Percentiles rank a stretch among this genome's conserved stretches.
Conservation (phyloP, 805 yeast species). For the Candida oleophila region DNA sequence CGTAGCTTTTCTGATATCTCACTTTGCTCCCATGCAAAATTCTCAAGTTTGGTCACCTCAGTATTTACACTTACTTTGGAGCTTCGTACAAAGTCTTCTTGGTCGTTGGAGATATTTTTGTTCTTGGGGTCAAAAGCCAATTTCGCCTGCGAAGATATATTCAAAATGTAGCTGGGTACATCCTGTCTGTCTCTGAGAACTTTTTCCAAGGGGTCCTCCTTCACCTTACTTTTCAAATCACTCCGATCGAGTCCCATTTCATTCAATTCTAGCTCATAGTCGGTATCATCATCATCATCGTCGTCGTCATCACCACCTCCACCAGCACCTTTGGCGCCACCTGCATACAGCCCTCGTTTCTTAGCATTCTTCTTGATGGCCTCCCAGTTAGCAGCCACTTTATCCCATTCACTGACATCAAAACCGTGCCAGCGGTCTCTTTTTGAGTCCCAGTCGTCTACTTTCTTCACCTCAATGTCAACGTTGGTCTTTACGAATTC, state of each 20-base stretch:
- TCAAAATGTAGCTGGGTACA: slow-evolving; percentile 63
- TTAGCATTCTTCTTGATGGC: slow-evolving; percentile 22
- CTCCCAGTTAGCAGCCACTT: slow-evolving; percentile 48
- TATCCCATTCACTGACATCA: slow-evolving; percentile 60
- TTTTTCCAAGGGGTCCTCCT: slow-evolving; percentile 39
- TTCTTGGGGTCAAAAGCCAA: slow-evolving; percentile 52
- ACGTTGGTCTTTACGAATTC: slow-evolving; percentile 18
- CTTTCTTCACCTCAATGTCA: slow-evolving; percentile 19
- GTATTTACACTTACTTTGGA: slow-evolving; percentile 10
- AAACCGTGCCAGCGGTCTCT: slow-evolving; percentile 85
- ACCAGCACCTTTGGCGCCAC: background rate
- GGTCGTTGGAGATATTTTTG: slow-evolving; percentile 28
- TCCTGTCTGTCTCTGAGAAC: slow-evolving; percentile 69
- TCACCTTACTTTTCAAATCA: slow-evolving; percentile 21
- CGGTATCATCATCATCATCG: slow-evolving; percentile 22
- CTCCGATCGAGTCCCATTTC: slow-evolving; percentile 31
- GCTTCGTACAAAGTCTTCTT: slow-evolving; percentile 51
- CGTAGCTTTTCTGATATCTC: slow-evolving; percentile 12
- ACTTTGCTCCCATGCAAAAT: slow-evolving; percentile 35
- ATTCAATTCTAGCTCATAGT: slow-evolving; percentile 38
- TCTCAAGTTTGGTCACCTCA: slow-evolving; percentile 23
- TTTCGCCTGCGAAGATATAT: slow-evolving; percentile 33
- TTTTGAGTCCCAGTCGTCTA: slow-evolving; percentile 62
- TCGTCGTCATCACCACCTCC: slow-evolving; percentile 16
- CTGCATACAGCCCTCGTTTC: background rate